Percentiles rank a stretch among this genome's conserved stretches.
Evolutionary conservation across 2,329 filamentous ascomycete genomes (phyloP).

Genomic region (Diplodia intermedia): DNA sequence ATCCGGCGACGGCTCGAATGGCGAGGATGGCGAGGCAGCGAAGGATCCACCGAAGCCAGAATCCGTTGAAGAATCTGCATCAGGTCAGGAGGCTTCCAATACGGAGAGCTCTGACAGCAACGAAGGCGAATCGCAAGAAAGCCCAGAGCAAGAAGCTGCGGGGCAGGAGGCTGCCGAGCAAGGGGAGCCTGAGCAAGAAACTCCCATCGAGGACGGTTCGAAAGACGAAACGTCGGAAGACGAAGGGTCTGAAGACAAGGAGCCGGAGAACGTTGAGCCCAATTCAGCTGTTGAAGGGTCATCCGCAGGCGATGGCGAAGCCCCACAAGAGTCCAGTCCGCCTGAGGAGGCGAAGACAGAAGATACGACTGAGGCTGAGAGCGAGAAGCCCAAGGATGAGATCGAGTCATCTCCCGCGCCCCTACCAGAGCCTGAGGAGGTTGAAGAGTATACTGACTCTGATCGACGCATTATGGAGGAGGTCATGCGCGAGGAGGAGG

Average conservation of each 20-base stretch:
- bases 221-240: not conserved
- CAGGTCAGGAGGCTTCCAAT: no score
- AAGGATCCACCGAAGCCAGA: not conserved
- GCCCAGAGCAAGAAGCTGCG: not conserved
- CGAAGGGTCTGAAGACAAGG: not conserved
- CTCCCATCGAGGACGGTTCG: not conserved
- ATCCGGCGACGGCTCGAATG: not conserved
- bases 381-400: not conserved
- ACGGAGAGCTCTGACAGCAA: not conserved
- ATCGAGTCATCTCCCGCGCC: not conserved
- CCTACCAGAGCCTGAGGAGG: not conserved
- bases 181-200: not conserved
- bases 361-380: not conserved
- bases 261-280: not conserved
- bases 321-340: not conserved
- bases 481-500: not conserved
- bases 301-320: not conserved
- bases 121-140: not conserved
- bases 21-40: not conserved
- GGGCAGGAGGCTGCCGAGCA: not conserved
- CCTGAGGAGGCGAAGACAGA: not conserved
- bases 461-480: constrained; percentile 1
- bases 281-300: not conserved
- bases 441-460: not conserved
- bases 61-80: no score